Evolutionary conservation across 441 rosid genomes (phyloP), one percentile per base, ranked within the genome.

Genomic region (Pelargonium australe): DNA sequence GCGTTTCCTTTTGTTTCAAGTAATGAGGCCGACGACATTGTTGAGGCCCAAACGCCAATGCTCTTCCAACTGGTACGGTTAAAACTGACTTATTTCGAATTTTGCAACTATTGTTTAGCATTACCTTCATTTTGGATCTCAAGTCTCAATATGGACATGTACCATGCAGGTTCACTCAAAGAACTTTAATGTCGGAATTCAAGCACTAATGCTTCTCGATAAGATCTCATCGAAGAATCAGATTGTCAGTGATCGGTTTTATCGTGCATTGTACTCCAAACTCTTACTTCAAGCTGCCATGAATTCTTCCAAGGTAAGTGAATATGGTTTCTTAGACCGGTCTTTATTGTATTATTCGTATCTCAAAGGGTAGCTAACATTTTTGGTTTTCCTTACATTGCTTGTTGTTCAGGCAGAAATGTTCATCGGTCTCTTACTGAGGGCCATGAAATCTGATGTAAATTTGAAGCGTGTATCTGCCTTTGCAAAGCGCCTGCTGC

Each of bases 1-100:
- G 98, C 97, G 73, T 95, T 95, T 85, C 99, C 99, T 62, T 95
- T 80, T 75, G 99, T 95, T 82, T 89, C 92, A 70, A 83, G 86
- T 73, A 75, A 77, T 67, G 98, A 90, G 79, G 96, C 88, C 12
- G 98, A 90, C 80, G 97, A 85, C 76, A 79, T 95, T 76, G 81
- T 90, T 82, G 98, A 90, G 76, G 75, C 75, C 51, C 92, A 95
- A 79, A 92, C 95, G 66, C 98, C 97, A 12, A 81, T 86, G 85
- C 98, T 95, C 75, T 95, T 95, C 85, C 86, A 83, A 74, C 70
- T 92, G 92, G 98, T 92, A 84, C 75, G 70, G 70, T 73, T 69
- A 58, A 53, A 61, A 40, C 9, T 4, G 43, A 40, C 43, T 40
- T 40, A 40, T 40, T 40, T 69, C 49, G 9, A 37, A 8, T 51